Evolutionary conservation across 2,329 filamentous ascomycete species (phyloP), one percentile per base, ranked within the genome.

Genomic region (Ambrosiella cleistominuta): DNA sequence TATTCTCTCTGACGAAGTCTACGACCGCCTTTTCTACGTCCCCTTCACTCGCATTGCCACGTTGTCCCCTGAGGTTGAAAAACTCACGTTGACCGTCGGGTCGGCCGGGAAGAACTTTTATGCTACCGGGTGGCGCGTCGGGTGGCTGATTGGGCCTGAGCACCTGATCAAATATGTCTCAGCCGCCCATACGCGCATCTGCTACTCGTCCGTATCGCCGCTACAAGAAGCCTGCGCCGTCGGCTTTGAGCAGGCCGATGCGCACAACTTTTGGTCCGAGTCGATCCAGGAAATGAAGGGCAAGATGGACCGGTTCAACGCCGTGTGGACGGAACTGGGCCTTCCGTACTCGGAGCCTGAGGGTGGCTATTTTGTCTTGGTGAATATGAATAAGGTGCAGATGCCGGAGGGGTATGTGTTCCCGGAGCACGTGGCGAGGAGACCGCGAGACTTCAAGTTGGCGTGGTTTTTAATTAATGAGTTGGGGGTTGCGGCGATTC

Each of bases 41-140:
- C 91, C 91, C 0, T 98, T 97, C 68, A 97, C 90, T 0, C 81
- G 93, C 64, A 85, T 97, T 58, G 88, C 88, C 27, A 96, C 89
- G 0, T 74, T 98, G 15, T 95, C 88, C 0, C 89, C 90, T 0
- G 89, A 96, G 68, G 82, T 97, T 56, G 89, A 89, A 64, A 81
- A 81, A 60, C 77, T 95, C 63, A 97, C 93, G 3, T 72, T 98
- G 54, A 97, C 93, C 0, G 93, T 98, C 37, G 93, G 93, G 17
- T 95, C 89, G 0, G 93, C 89, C 1, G 93, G 93, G 65, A 98
- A 98, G 78, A 94, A 93, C 75, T 98, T 98, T 71, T 97, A 97
- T 67, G 88, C 88, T 59, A 98, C 93, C 0, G 93, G 93, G 53
- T 98, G 93, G 93, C 83, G 93, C 60, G 90, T 97, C 3, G 80